Evolutionary conservation across 495 filamentous ascomycete genomes (phyloP), one percentile per base, ranked within the genome.

Genomic region (Aspergillus taichungensis): DNA sequence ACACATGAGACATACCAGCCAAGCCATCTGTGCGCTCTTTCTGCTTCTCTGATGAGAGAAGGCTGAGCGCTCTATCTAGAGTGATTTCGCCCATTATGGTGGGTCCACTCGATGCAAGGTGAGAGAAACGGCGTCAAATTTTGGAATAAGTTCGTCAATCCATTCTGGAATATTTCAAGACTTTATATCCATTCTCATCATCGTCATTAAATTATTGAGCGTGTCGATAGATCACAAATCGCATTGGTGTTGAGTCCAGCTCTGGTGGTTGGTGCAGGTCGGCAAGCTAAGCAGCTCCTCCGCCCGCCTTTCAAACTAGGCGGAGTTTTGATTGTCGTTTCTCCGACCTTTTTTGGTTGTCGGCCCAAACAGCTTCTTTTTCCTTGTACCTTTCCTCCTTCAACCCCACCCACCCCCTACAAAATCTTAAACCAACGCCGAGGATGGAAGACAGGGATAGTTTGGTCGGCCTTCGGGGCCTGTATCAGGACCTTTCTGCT

Each of bases 401-500:
- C 56, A 47, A 46, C 51, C 41, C 58, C 61, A 60, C 53, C 57
- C 38, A 60, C 53, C 56, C 37, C 13, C 36, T 18, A 30, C 13
- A 43, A 51, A 29, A 33, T n/a, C 39, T 45, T 28, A 11, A 13
- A 51, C 46, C 13, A 30, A 28, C 45, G 37, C 35, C 49, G 34
- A 60, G 37, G 6, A 91, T 88, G 87, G 77, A 79, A 56, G 78
- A 80, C 37, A 59, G 73, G 45, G 75, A 77, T 54, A 74, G 70
- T 44, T 71, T 88, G 58, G 79, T 77, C 48, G 74, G 74, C 62
- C 78, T 94, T 48, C 79, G 83, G 61, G 81, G 75, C 62, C 74
- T 95, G 38, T 84, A 89, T 61, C 76, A 79, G 53, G 88, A 95
- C 62, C 75, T 95, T 40, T 65, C 80, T 49, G 78, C 80, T 37